These are phyloP conservation scores for Syzygium oleosum DNA, from an alignment of 345 rosid species.

Conservation along the genomic window DNA sequence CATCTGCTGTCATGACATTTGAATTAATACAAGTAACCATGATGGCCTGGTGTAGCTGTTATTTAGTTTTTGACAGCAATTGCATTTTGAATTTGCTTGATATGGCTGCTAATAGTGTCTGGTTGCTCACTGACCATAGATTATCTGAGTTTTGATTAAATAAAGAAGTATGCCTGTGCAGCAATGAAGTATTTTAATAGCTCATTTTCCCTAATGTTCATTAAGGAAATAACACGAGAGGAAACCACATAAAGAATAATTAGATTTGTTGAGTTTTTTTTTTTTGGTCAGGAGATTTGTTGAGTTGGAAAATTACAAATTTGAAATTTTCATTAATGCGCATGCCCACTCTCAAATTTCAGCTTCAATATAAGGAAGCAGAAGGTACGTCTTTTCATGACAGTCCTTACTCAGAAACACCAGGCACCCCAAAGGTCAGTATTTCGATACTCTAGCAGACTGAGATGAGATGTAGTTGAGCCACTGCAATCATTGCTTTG, in stretches of 20 bases:
- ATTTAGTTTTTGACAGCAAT: not conserved
- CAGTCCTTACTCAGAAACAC: constrained; percentile 56
- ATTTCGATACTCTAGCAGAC: not conserved
- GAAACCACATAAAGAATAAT: not conserved
- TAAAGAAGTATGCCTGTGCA: not conserved
- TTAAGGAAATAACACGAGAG: not conserved
- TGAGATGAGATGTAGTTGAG: not conserved
- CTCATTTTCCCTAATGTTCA: not conserved
- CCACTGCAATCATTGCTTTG: not conserved
- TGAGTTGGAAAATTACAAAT: not conserved
- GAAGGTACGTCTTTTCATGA: constrained; percentile 86
- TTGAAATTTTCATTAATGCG: not conserved
- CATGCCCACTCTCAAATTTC: not conserved
- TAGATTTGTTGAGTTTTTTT: not conserved
- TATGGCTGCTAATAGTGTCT: not conserved
- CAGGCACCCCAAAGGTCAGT: constrained; percentile 71
- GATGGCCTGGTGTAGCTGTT: not conserved
- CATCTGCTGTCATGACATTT: not conserved
- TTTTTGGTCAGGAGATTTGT: not conserved
- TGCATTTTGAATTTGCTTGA: not conserved
- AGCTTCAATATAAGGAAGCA: constrained; percentile 93
- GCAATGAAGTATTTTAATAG: too few relatives aligned
- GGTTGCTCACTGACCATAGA: not conserved
- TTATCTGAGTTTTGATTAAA: not conserved
- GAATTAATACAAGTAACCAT: not conserved